These are phyloP conservation scores for Sporothrix globosa DNA, from an alignment of 2,329 filamentous ascomycete genomes.

Conservation along the genomic window DNA sequence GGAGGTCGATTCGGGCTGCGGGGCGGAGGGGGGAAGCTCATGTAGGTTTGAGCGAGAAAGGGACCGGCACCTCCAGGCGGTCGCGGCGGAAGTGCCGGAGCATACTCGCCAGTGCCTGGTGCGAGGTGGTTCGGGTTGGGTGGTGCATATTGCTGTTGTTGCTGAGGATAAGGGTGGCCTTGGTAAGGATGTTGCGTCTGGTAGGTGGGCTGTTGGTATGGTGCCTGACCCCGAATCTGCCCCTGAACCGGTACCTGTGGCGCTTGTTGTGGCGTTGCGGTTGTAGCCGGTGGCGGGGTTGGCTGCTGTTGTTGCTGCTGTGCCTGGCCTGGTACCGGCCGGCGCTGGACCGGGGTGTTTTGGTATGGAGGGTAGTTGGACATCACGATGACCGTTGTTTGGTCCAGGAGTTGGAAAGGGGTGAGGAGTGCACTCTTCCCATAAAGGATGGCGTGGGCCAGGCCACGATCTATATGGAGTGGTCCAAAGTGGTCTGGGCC, in stretches of 20 bases:
- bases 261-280: conserved; percentile 1
- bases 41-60: conserved; percentile 13
- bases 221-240: neutral
- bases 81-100: conserved; percentile 28
- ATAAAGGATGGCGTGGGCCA: neutral
- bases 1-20: conserved; percentile 31
- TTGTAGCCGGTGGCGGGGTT: neutral
- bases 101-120: neutral
- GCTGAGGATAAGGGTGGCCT: neutral
- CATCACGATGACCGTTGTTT: neutral
- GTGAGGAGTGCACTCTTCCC: neutral
- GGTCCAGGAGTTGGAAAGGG: neutral
- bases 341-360: conserved; percentile 5
- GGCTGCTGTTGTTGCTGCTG: neutral
- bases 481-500: neutral
- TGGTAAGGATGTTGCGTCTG: neutral
- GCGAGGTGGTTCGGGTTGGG: neutral
- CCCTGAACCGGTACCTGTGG: neutral
- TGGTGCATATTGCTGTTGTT: neutral
- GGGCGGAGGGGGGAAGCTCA: conserved; percentile 33
- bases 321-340: conserved; percentile 24
- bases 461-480: neutral
- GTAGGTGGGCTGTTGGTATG: neutral
- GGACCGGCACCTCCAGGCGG: conserved; percentile 4
- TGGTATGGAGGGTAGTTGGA: conserved; percentile 19